phyloP scores from a whole-genome alignment of 192 early-diverging fungal species.

The Backusella parvicylindrica region DNA sequence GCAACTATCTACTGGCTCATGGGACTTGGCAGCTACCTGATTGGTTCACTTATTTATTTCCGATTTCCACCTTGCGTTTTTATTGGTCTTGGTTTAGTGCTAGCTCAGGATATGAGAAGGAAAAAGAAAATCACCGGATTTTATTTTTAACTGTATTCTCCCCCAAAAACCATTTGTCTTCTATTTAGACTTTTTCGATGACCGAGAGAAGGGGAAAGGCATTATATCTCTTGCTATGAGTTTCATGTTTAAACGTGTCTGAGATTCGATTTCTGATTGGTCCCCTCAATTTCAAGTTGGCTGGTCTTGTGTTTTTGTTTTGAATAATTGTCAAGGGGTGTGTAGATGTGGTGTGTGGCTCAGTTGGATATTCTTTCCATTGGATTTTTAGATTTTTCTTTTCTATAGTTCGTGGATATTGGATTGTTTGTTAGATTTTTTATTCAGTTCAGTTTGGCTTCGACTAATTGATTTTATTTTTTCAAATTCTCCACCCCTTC shows the following conservation, averaged over 20 bases:
- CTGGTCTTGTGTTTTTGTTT: background rate
- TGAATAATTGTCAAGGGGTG: background rate
- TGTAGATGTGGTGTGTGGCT: background rate
- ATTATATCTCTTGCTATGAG: background rate
- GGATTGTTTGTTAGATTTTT: background rate
- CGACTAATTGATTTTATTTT: background rate
- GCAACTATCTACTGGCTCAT: background rate
- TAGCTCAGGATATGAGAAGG: background rate
- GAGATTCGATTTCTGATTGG: background rate
- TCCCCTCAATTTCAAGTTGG: background rate
- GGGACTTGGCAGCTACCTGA: background rate
- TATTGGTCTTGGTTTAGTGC: background rate
- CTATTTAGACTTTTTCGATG: background rate
- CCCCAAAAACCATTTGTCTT: background rate
- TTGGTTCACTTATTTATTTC: background rate
- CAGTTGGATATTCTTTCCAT: background rate
- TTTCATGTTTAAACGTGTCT: background rate
- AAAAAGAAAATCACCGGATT: background rate
- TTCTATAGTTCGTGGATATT: background rate
- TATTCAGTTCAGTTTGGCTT: background rate
- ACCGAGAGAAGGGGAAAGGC: background rate
- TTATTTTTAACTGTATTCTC: background rate
- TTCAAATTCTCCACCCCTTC: background rate
- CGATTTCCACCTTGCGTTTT: background rate
- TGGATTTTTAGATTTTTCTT: background rate